A percentile compares a stretch with the other conserved stretches of the same genome.
phyloP scores from a whole-genome alignment of 2,329 filamentous ascomycete species.

The Fusarium metavorans region DNA sequence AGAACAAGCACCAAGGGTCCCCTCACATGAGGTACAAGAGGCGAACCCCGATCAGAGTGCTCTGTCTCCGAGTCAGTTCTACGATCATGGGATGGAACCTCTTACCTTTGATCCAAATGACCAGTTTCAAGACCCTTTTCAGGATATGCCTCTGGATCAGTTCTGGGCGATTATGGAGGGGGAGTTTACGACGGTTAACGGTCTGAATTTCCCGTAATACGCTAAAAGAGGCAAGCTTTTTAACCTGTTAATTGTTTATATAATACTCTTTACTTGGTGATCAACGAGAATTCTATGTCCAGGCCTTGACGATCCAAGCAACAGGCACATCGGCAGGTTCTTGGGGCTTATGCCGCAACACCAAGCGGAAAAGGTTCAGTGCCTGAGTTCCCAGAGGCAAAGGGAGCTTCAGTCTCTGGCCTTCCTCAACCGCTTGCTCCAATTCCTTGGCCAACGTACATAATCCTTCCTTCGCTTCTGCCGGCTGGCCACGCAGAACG shows the following conservation, averaged over 20 bases:
- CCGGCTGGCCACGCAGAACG: slow-evolving; percentile 5
- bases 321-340: slow-evolving; percentile 10
- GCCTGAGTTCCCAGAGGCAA: slow-evolving; percentile 22
- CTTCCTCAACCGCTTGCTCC: slow-evolving; percentile 20
- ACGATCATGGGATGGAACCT: neutral
- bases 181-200: slow-evolving; percentile 30
- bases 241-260: neutral
- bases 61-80: slow-evolving; percentile 14
- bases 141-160: slow-evolving; percentile 40
- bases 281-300: neutral
- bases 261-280: neutral
- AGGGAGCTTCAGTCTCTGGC: slow-evolving; percentile 22
- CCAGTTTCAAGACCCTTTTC: slow-evolving; percentile 38
- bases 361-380: slow-evolving; percentile 18
- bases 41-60: neutral
- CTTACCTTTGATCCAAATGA: slow-evolving; percentile 30
- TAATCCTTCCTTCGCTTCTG: neutral
- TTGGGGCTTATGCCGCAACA: slow-evolving; percentile 21
- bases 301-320: slow-evolving; percentile 20
- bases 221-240: neutral
- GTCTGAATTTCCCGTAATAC: neutral
- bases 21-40: slow-evolving; percentile 6
- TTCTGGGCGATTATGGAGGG: slow-evolving; percentile 43
- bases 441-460: slow-evolving; percentile 2
- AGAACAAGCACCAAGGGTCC: slow-evolving; percentile 12